A percentile compares a stretch with the other conserved stretches of the same genome.
These are phyloP conservation scores for Ceriops decandra DNA, from an alignment of 345 rosid species.

Conservation along the genomic window DNA sequence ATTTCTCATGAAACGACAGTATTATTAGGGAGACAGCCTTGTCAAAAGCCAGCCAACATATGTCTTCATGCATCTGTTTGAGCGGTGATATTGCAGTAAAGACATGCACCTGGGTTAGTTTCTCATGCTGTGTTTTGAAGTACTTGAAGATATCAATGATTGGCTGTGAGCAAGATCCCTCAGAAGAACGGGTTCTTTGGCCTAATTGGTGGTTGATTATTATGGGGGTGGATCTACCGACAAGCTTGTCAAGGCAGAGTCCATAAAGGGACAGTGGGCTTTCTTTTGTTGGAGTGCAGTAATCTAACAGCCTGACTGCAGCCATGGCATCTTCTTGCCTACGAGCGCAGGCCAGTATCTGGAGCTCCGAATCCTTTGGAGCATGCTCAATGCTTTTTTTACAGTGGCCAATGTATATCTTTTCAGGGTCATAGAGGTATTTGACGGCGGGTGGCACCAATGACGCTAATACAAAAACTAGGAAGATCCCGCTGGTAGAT, in stretches of 20 bases:
- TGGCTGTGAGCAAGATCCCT: neutral
- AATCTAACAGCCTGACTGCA: constrained; percentile 19
- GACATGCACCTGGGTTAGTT: constrained; percentile 9
- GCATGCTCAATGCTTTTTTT: constrained; percentile 23
- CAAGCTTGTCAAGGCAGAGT: constrained; percentile 27
- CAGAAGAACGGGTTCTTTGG: constrained; percentile 15
- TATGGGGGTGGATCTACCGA: constrained; percentile 16
- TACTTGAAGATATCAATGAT: constrained; percentile 18
- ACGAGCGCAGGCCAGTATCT: constrained; percentile 24
- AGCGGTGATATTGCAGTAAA: constrained; percentile 30
- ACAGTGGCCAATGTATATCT: constrained; percentile 20
- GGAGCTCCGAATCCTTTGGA: constrained; percentile 13
- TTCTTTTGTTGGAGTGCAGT: constrained; percentile 16
- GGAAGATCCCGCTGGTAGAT: constrained; percentile 3
- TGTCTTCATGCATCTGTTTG: constrained; percentile 25
- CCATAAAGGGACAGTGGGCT: constrained; percentile 24
- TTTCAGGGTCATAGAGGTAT: constrained; percentile 25
- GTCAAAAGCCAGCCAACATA: constrained; percentile 28
- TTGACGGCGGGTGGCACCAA: constrained; percentile 10
- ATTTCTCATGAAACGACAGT: constrained; percentile 28
- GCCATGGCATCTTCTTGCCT: constrained; percentile 27
- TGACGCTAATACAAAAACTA: constrained; percentile 13
- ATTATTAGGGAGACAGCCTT: constrained; percentile 18
- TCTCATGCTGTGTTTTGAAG: constrained; percentile 12
- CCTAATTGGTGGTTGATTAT: constrained; percentile 26